phyloP scores from a whole-genome alignment of 2,329 filamentous ascomycete genomes.

The Penicillium brasilianum region DNA sequence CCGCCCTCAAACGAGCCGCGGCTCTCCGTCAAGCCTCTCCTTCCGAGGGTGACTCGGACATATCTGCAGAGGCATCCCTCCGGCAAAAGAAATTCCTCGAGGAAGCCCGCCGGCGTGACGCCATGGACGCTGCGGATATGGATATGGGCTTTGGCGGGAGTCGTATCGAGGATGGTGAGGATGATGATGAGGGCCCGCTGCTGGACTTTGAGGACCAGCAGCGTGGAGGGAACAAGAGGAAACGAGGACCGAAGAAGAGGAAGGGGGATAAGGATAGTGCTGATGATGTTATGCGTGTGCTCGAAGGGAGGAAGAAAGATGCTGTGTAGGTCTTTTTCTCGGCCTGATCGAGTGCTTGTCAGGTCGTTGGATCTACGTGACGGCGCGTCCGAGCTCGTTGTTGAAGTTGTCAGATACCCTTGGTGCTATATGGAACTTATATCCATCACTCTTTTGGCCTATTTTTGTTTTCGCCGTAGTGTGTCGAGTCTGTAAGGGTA shows the following conservation, averaged over 20 bases:
- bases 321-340: not conserved
- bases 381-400: too few species aligned
- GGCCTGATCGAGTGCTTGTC: not conserved
- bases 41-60: constrained; percentile 47
- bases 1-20: constrained; percentile 84
- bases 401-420: not conserved
- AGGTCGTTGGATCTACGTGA: not conserved
- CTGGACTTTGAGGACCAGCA: constrained; percentile 52
- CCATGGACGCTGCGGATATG: constrained; percentile 85
- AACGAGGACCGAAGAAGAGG: constrained; percentile 61
- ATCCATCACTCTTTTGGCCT: not conserved
- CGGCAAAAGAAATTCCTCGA: constrained; percentile 76
- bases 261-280: constrained; percentile 68
- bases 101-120: constrained; percentile 60
- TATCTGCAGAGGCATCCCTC: constrained; percentile 67
- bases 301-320: constrained; percentile 66
- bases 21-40: constrained; percentile 58
- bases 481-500: not conserved
- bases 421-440: not conserved
- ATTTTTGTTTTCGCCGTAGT: not conserved
- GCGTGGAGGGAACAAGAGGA: constrained; percentile 48
- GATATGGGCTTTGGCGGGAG: constrained; percentile 94
- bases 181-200: constrained; percentile 71
- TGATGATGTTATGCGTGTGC: constrained; percentile 77
- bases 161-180: constrained; percentile 85